phyloP scores from a whole-genome alignment of 1,284 basidiomycete genomes.

The Fomes fomentarius region DNA sequence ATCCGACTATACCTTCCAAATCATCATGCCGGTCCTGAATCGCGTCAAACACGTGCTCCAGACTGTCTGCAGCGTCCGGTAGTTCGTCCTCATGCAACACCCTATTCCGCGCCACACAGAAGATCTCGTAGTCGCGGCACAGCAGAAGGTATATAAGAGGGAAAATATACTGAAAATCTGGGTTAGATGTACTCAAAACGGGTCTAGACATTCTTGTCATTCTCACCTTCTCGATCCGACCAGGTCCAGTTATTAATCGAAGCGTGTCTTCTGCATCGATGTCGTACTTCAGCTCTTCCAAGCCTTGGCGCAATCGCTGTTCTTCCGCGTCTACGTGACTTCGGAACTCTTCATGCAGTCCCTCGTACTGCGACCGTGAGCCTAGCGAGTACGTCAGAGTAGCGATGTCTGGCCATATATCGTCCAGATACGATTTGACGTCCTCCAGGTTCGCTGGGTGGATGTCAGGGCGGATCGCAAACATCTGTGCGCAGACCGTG shows the following conservation, averaged over 20 bases:
- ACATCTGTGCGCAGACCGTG: slow-evolving; percentile 28
- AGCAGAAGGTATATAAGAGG: slow-evolving; percentile 23
- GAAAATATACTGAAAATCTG: slow-evolving; percentile 39
- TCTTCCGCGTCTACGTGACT: slow-evolving; percentile 26
- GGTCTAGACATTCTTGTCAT: no score
- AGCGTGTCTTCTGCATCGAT: slow-evolving; percentile 32
- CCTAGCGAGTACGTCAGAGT: slow-evolving; percentile 1
- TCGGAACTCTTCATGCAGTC: slow-evolving; percentile 18
- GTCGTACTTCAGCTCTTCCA: slow-evolving; percentile 25
- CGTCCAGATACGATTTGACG: slow-evolving; percentile 27
- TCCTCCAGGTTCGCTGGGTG: slow-evolving; percentile 3
- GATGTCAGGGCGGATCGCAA: slow-evolving; percentile 15
- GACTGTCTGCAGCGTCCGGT: slow-evolving; percentile 23
- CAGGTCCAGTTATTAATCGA: slow-evolving; percentile 23
- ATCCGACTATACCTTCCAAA: slow-evolving; percentile 5
- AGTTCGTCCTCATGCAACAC: slow-evolving; percentile 27
- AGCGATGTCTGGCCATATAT: slow-evolving; percentile 10
- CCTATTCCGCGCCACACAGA: slow-evolving; percentile 12
- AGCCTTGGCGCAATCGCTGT: slow-evolving; percentile 24
- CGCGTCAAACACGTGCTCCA: slow-evolving; percentile 16
- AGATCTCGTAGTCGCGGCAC: slow-evolving; percentile 21
- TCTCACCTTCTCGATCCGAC: slow-evolving; percentile 30
- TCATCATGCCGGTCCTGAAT: slow-evolving; percentile 14
- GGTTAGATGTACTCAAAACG: no score
- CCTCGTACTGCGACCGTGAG: neutral